Conservation (phyloP, 441 rosid genomes). For the Gossypium davidsonii region DNA sequence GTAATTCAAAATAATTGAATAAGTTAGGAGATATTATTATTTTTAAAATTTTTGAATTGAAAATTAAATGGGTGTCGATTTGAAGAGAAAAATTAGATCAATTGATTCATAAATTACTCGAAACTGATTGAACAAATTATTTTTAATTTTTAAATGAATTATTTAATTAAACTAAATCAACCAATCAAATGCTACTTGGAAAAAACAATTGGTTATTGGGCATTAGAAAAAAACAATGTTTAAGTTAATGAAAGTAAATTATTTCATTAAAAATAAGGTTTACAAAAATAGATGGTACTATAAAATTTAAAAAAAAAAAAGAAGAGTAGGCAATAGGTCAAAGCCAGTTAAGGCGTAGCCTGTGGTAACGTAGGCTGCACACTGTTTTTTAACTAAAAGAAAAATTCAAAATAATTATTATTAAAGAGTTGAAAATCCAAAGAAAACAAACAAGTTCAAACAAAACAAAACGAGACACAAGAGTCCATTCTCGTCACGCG, state of each 20-base stretch:
- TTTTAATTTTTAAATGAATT: no score
- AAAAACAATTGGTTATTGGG: no score
- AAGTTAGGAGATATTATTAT: not conserved
- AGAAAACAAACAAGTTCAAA: conserved; percentile 7
- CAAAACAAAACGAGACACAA: not conserved
- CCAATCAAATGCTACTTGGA: no score
- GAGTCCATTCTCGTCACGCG: not conserved
- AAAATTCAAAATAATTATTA: not conserved
- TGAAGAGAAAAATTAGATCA: no score
- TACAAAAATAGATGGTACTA: not conserved
- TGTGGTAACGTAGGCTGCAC: not conserved
- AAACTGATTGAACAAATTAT: no score
- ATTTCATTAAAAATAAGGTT: not conserved
- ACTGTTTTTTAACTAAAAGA: not conserved
- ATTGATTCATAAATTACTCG: no score
- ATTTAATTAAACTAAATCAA: no score
- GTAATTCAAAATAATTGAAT: no score
- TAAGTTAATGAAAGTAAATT: no score
- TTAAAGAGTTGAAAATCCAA: conserved; percentile 13
- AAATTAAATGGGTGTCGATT: no score
- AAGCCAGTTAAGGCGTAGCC: not conserved
- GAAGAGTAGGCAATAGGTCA: not conserved
- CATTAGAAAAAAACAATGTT: no score
- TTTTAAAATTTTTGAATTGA: no score
- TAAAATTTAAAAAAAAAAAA: not conserved